phyloP scores from a whole-genome alignment of 2,329 filamentous ascomycete species.

The Sporothrix brunneoviolacea region DNA sequence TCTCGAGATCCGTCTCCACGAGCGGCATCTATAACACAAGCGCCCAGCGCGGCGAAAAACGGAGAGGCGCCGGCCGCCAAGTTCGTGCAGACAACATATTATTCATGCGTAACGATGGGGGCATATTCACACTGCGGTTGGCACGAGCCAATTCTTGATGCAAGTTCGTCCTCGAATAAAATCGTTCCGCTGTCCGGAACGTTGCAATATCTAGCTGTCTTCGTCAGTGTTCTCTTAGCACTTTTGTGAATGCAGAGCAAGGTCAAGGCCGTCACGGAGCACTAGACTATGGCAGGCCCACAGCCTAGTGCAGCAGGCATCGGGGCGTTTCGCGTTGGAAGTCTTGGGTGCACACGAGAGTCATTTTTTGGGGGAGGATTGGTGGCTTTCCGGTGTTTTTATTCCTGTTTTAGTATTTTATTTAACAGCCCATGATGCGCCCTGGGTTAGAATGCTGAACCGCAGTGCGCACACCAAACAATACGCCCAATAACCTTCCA shows the following conservation, averaged over 20 bases:
- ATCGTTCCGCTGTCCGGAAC: not conserved
- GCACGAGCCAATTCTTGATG: slow-evolving; percentile 31
- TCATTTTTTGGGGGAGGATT: not conserved
- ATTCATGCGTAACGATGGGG: slow-evolving; percentile 29
- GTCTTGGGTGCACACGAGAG: not conserved
- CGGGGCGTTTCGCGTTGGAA: too few species aligned
- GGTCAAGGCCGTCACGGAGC: too few species aligned
- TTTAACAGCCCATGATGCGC: not conserved
- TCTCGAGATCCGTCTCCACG: not conserved
- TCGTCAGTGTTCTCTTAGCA: not conserved
- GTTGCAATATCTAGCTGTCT: not conserved
- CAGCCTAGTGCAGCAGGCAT: too few species aligned
- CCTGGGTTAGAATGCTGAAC: not conserved
- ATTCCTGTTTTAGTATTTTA: slow-evolving; percentile 10
- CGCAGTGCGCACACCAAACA: slow-evolving; percentile 1
- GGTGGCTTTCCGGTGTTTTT: slow-evolving; percentile 9
- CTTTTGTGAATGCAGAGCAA: not conserved
- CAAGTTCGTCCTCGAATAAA: not conserved
- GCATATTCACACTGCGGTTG: slow-evolving; percentile 32
- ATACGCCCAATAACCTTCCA: slow-evolving; percentile 7
- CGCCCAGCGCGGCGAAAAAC: not conserved
- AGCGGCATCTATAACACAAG: slow-evolving; percentile 13
- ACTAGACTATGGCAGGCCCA: too few species aligned
- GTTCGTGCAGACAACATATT: slow-evolving; percentile 34
- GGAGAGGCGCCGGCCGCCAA: slow-evolving; percentile 15